A percentile compares a stretch with the other conserved stretches of the same genome.
These are phyloP conservation scores for Ustilago tritici DNA, from an alignment of 1,284 basidiomycete genomes.

Conservation along the genomic window DNA sequence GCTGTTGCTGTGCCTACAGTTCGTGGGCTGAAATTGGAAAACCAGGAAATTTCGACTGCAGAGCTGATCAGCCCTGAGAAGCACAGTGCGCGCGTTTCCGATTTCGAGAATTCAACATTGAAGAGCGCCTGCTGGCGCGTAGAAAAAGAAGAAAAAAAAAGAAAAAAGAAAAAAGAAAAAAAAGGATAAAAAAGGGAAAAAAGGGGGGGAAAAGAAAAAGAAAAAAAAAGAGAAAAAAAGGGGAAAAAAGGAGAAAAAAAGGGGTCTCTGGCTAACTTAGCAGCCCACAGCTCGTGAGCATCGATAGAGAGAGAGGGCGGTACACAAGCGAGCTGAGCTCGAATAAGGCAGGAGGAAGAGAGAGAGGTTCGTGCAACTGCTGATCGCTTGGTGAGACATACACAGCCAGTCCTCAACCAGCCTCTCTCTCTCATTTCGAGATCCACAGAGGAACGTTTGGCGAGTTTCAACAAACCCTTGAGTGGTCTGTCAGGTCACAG, in stretches of 20 bases:
- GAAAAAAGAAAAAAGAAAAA: slow-evolving; percentile 9
- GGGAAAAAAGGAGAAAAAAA: slow-evolving; percentile 14
- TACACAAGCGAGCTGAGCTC: slow-evolving; percentile 12
- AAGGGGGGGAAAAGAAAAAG: too few species aligned
- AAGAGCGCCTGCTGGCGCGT: slow-evolving; percentile 7
- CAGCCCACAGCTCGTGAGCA: background rate
- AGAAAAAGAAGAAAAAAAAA: slow-evolving; percentile 3
- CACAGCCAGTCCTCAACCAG: background rate
- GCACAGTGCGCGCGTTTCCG: background rate
- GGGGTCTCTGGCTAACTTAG: slow-evolving; percentile 8
- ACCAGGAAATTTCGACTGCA: background rate
- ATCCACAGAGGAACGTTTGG: background rate
- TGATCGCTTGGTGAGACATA: slow-evolving; percentile 1
- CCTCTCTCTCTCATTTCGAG: slow-evolving; percentile 1
- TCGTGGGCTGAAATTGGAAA: background rate
- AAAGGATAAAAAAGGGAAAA: too few species aligned
- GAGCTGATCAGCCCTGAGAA: background rate
- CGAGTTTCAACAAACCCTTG: slow-evolving; percentile 5
- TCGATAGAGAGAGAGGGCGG: background rate
- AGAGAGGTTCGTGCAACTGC: slow-evolving; percentile 14
- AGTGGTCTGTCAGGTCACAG: background rate
- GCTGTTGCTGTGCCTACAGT: too few species aligned
- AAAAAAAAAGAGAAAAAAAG: slow-evolving; percentile 16
- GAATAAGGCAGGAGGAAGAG: slow-evolving; percentile 1
- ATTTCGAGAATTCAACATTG: slow-evolving; percentile 4